Base-by-base conservation (phyloP, 164 flowering plant species). In the Dillenia suffruticosa region DNA sequence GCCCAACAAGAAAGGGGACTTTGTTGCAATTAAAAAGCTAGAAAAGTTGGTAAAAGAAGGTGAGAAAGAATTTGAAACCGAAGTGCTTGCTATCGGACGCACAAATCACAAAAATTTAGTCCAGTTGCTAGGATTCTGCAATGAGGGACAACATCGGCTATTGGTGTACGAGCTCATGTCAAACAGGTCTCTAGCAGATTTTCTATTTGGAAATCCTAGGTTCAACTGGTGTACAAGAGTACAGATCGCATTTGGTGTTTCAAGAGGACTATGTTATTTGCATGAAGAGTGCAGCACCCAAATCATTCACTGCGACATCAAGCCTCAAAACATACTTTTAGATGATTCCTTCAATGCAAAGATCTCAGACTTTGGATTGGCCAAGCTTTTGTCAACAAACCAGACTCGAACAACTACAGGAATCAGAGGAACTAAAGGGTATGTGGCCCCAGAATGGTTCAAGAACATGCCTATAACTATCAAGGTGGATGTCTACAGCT, bases 151-250 rank as follows among this genome's bases (percentile, higher is more conserved):
- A 3, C 68, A 81, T 19, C 58, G 75, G n/a, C 62, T 78, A 12
- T 58, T 81, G n/a, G 84, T 78, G 2, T 78, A 76, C 43, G 84
- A 81, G 49, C 74, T 32, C 64, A 64, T 81, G 74, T 66, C 70
- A 55, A 71, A 78, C 56, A 82, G 84, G 1, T 64, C 77, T 4
- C 43, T 78, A 12, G 72, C 76, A 16, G 49, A 26, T 49, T 69
- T 68, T 44, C 70, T 77, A 2, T 70, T 69, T 26, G 71, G 67
- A 53, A 12, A 45, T 12, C 13, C 66, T 22, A 74, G 44, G 63
- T 79, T 71, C 2, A 46, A 15, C 7, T 79, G 81, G 81, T 8
- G 45, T 22, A 46, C 46, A 48, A 71, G 83, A 58, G 54, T 54
- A 0, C 70, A 62, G 10, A 70, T 80, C 22, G 77, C 73, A 9